Base-by-base conservation (phyloP, 2,329 filamentous ascomycete genomes). In the Botrytis paeoniae region DNA sequence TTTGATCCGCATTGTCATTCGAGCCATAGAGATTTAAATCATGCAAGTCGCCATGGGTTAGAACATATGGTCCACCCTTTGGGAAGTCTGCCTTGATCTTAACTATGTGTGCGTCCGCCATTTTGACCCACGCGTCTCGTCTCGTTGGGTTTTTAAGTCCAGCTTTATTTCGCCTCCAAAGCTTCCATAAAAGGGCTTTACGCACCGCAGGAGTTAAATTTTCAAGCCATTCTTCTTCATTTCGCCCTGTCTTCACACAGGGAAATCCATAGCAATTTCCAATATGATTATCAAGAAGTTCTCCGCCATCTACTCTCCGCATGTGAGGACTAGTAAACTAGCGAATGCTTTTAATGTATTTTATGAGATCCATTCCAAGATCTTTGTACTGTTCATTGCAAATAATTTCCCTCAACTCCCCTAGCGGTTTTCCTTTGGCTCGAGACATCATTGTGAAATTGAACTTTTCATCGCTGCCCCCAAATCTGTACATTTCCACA, bases 341-440 rank as follows among this genome's bases (percentile, higher is more conserved):
- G 45, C 45, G 45, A 5, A 22, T 1, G 1, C 0, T 39, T 22
- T 39, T n/a, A 1, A 39, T 1, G 2, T 20, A 0, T 22, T 57
- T 35, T 1, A 2, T 0, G 2, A 68, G 10, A 54, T 39, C 35
- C 32, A 20, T 8, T 0, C 1, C 2, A 22, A 54, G 3, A n/a
- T 57, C 62, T 7, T 2, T 1, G 2, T 5, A 2, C 48, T 54
- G 22, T 41, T 68, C 45, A 39, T 57, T 25, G 25, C 45, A 54
- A 16, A 54, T 12, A 66, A 12, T 18, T 0, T 3, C 7, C 0
- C 0, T 0, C n/a, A 10, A 14, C 4, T 32, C 43, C 0, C 0
- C 3, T 20, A 66, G 3, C 4, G 7, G 0, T 39, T 22, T 41
- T 57, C 45, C 65, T 57, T 57, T 41, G 8, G 65, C 48, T 45